Evolutionary conservation across 2,329 filamentous ascomycete genomes (phyloP).

Genomic region (Aspergillus pseudoglaucus): DNA sequence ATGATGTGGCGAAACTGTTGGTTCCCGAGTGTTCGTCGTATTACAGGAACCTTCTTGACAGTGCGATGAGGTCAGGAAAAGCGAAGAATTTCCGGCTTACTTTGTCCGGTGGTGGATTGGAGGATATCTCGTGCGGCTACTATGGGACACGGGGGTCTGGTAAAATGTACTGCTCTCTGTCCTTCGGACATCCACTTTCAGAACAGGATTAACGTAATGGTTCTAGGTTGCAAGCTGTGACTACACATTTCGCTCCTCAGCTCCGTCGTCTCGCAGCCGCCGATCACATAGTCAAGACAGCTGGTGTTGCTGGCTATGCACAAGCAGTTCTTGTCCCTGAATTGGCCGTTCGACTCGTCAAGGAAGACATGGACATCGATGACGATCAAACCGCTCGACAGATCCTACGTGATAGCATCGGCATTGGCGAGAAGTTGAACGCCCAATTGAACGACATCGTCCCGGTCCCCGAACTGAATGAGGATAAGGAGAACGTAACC

Average conservation of each 20-base stretch:
- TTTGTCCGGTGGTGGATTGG: constrained; percentile 36
- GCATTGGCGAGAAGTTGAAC: constrained; percentile 61
- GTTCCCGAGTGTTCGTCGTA: constrained; percentile 47
- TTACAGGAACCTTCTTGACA: constrained; percentile 53
- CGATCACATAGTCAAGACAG: constrained; percentile 60
- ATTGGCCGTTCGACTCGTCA: constrained; percentile 49
- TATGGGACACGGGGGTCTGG: constrained; percentile 71
- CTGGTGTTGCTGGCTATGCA: constrained; percentile 63
- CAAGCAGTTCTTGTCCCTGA: constrained; percentile 75
- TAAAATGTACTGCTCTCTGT: constrained; percentile 52
- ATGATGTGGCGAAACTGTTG: constrained; percentile 54
- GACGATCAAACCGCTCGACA: constrained; percentile 41
- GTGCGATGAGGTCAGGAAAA: constrained; percentile 51
- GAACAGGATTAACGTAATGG: constrained; percentile 4
- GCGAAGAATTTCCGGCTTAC: constrained; percentile 56
- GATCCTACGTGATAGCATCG: constrained; percentile 61
- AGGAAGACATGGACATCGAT: constrained; percentile 51
- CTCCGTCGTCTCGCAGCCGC: constrained; percentile 57
- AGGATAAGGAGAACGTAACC: background rate
- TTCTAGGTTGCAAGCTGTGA: constrained; percentile 51
- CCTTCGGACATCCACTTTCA: constrained; percentile 1
- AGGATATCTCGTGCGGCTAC: constrained; percentile 66
- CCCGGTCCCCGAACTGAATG: constrained; percentile 7
- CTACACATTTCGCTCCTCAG: constrained; percentile 52
- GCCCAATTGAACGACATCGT: constrained; percentile 57